Base-by-base conservation (phyloP, 2,329 filamentous ascomycete genomes). In the Epichloe elymi region DNA sequence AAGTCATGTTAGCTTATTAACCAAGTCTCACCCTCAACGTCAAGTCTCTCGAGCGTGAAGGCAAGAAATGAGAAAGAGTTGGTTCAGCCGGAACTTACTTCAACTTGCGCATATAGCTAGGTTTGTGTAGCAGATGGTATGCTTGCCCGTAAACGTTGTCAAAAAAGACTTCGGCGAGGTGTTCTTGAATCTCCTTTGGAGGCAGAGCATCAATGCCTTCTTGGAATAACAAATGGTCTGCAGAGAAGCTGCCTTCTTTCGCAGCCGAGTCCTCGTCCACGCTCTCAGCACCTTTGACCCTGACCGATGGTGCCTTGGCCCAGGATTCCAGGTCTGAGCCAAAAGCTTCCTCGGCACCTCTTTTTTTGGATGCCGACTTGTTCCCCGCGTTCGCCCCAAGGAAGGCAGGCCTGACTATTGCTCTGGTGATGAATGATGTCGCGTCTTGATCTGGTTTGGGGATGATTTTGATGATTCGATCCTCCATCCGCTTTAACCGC, bases 141-240 rank as follows among this genome's bases (percentile, higher is more conserved):
- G 88, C 87, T 64, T 97, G 93, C 8, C 93, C 93, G 63, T 98
- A 97, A 1, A 97, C 79, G 60, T 86, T 90, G 61, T 97, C 91
- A 97, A 98, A 64, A 94, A 94, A 98, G 0, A 96, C 82, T 61
- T 97, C 90, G 17, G 90, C 84, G 5, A 98, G 75, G 67, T 97
- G 91, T 62, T 95, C 86, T 64, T 97, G 93, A 12, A 96, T 80
- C 40, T 96, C 90, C 63, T 85, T 83, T 0, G 87, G 74, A 1
- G 93, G 93, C 14, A 98, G 69, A 51, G 84, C 83, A 56, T 95
- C 89, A 2, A 79, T 76, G 1, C 93, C 93, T 65, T 97, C 91
- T 23, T 79, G 81, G 17, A 94, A 72, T 4, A 96, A 72, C 58
- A 83, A 86, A 59, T 76, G 85, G 55, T 94, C 88, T 58, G 91